These are phyloP conservation scores for Malus hybrid DNA, from an alignment of 331 rosid genomes.

Conservation along the genomic window DNA sequence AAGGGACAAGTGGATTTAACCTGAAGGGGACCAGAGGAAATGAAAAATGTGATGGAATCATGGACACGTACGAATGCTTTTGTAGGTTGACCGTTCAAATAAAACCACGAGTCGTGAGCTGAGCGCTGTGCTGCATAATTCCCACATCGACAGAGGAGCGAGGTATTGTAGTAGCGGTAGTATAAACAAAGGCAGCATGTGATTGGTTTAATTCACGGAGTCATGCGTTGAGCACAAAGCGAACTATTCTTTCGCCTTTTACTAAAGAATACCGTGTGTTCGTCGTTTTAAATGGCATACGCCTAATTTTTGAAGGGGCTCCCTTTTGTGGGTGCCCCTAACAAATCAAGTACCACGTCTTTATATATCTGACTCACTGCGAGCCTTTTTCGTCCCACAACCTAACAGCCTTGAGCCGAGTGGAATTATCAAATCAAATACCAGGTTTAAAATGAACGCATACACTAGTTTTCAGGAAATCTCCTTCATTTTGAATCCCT, in stretches of 20 bases:
- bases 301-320: conserved; percentile 13
- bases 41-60: too few relatives aligned
- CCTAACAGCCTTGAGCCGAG: too few relatives aligned
- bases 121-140: too few relatives aligned
- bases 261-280: conserved; percentile 32
- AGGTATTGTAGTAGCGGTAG: too few relatives aligned
- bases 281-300: conserved; percentile 1
- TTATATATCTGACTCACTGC: too few relatives aligned
- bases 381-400: too few relatives aligned
- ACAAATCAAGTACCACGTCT: not conserved
- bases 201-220: fast-evolving
- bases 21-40: not conserved
- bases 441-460: too few relatives aligned
- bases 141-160: too few relatives aligned
- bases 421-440: too few relatives aligned
- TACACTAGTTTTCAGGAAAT: too few relatives aligned
- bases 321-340: not conserved
- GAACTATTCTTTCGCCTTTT: conserved; percentile 29
- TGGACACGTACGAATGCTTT: not conserved
- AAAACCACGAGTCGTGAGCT: not conserved
- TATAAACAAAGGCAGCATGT: not conserved
- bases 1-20: too few relatives aligned
- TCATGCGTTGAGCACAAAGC: conserved; percentile 11
- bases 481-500: too few relatives aligned
- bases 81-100: not conserved